Evolutionary conservation across 257 asterid species (phyloP), one percentile per base, ranked within the genome.

Genomic region (Oldenlandia corymbosa): DNA sequence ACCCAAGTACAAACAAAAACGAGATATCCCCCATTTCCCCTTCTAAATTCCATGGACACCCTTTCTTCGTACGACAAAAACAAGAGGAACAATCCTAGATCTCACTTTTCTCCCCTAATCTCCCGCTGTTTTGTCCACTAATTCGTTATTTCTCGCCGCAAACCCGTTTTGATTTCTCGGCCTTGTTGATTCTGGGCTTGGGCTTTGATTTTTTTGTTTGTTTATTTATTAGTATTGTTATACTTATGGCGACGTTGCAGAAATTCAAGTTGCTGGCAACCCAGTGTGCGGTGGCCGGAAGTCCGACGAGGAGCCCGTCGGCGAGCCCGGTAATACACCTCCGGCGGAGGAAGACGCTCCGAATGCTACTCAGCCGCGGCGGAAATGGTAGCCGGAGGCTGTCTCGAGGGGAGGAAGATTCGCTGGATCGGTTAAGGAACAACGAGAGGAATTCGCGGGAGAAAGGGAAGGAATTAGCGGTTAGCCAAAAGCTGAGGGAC

Each of bases 271-370:
- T 87, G 4, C 58, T 91, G 23, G 97, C 95, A 1, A 85, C 83
- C 5, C 95, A 86, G 58, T 89, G 98, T 71, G 92, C 95, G 0
- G 88, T 83, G 7, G 86, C 95, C 39, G 85, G 84, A 34, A 92
- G 95, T 64, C 98, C 97, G 46, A 80, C 88, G 16, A 73, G 90
- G 20, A 89, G 98, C 72, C 98, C 98, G 0, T 71, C 91, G 14
- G 63, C 94, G 30, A 88, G 96, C 71, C 97, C 98, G 14, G 93
- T 91, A 17, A 83, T 87, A 79, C 95, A 88, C 67, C 81, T 91
- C 72, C 98, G 98, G 71, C 90, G 95, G n/a, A 73, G 95, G 58
- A 88, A 76, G 60, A 91, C 98, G 1, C 95, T 91, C 4, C 82
- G 91, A 1, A 91, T 88, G 98, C 80, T 91, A 10, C 93, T 91